Percentiles rank a stretch among this genome's conserved stretches.
Evolutionary conservation across 1,284 basidiomycete species (phyloP).

Genomic region (Cryptococcus hybrid): DNA sequence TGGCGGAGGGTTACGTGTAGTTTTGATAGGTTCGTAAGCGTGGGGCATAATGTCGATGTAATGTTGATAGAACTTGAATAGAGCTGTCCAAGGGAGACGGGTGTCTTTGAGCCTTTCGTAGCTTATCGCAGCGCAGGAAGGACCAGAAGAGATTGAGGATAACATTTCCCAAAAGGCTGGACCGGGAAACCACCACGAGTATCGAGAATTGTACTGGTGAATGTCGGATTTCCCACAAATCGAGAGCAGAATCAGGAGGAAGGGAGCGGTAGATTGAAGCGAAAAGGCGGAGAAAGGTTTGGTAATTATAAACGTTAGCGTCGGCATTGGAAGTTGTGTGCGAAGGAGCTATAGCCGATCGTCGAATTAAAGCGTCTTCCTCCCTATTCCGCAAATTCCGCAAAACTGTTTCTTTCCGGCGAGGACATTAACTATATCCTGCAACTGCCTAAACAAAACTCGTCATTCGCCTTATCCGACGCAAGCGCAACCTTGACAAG

Average conservation of each 20-base stretch:
- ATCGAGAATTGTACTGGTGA: conserved; percentile 83
- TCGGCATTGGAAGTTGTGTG: neutral
- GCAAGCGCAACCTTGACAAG: conserved; percentile 67
- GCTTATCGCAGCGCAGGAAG: conserved; percentile 62
- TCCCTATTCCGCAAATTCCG: conserved; percentile 87
- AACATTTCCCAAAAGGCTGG: conserved; percentile 86
- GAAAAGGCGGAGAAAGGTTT: conserved; percentile 76
- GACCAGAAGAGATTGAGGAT: conserved; percentile 76
- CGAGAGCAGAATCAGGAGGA: conserved; percentile 70
- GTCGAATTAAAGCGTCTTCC: conserved; percentile 68
- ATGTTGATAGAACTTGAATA: conserved; percentile 44
- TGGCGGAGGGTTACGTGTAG: conserved; percentile 15
- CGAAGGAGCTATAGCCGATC: conserved; percentile 55
- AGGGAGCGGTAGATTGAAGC: conserved; percentile 74
- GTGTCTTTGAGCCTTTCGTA: conserved; percentile 43
- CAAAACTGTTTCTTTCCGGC: conserved; percentile 81
- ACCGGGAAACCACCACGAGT: conserved; percentile 66
- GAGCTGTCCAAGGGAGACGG: conserved; percentile 25
- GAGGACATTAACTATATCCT: conserved; percentile 69
- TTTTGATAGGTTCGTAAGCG: conserved; percentile 37
- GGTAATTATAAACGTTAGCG: conserved; percentile 57
- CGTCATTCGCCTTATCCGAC: conserved; percentile 42
- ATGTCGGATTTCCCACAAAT: conserved; percentile 76
- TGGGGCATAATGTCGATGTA: conserved; percentile 42
- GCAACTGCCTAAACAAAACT: conserved; percentile 65